Conservation (phyloP, 1,284 basidiomycete genomes). For the Heterobasidion parviporum region DNA sequence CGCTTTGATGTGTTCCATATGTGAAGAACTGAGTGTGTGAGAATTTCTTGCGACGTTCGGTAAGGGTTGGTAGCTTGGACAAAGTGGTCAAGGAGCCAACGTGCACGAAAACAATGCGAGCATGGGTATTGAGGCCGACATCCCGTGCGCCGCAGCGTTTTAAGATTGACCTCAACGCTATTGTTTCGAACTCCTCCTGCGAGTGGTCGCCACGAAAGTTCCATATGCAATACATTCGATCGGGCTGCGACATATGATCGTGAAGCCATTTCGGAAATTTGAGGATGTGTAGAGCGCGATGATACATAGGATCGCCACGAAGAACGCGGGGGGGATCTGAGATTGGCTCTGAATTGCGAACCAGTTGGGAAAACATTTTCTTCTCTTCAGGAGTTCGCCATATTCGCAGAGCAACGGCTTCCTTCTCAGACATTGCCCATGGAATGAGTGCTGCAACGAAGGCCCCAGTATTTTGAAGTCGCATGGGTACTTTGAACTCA, state of each 20-base stretch:
- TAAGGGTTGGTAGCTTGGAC: constrained; percentile 36
- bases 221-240: constrained; percentile 32
- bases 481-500: constrained; percentile 18
- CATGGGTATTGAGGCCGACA: constrained; percentile 30
- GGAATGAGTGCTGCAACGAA: constrained; percentile 40
- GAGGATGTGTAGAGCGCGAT: constrained; percentile 36
- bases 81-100: constrained; percentile 44
- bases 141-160: constrained; percentile 29
- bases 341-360: constrained; percentile 4
- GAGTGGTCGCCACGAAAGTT: constrained; percentile 17
- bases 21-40: constrained; percentile 49
- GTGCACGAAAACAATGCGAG: constrained; percentile 53
- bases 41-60: constrained; percentile 32
- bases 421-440: constrained; percentile 28
- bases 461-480: constrained; percentile 14
- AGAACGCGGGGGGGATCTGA: constrained; percentile 7
- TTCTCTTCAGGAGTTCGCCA: constrained; percentile 1
- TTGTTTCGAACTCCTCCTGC: constrained; percentile 31
- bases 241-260: constrained; percentile 28
- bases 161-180: constrained; percentile 35
- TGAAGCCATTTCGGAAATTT: constrained; percentile 35
- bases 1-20: constrained; percentile 51
- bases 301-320: constrained; percentile 20
- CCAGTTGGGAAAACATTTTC: neutral
- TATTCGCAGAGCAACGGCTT: constrained; percentile 15